Evolutionary conservation across 2,329 filamentous ascomycete species (phyloP).

Genomic region (Colletotrichum tamarilloi): DNA sequence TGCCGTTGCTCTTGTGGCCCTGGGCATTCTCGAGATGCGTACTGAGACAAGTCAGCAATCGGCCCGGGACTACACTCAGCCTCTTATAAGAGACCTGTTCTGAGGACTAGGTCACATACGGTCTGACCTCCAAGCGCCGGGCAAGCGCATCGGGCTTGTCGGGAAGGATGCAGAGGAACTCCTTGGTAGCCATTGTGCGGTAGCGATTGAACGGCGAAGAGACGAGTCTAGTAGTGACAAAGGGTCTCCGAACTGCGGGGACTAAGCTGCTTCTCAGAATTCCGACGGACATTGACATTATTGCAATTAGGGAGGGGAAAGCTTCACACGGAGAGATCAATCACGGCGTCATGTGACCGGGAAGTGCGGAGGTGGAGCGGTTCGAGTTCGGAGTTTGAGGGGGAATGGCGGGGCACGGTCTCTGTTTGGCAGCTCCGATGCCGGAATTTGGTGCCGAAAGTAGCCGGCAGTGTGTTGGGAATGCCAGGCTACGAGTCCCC

Average conservation of each 20-base stretch:
- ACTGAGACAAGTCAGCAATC: neutral
- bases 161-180: slow-evolving; percentile 35
- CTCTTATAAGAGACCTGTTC: neutral
- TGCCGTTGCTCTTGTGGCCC: slow-evolving; percentile 35
- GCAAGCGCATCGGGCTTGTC: slow-evolving; percentile 32
- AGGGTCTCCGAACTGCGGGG: slow-evolving; percentile 13
- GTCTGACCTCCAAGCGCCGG: slow-evolving; percentile 19
- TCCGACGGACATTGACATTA: slow-evolving; percentile 25
- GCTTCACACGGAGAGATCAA: neutral
- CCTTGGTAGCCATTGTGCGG: slow-evolving; percentile 32
- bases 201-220: slow-evolving; percentile 4
- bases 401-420: neutral
- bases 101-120: neutral
- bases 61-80: neutral
- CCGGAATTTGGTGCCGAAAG: slow-evolving; percentile 8
- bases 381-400: neutral
- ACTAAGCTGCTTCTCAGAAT: slow-evolving; percentile 10
- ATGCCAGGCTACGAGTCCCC: too few relatives aligned
- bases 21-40: slow-evolving; percentile 32
- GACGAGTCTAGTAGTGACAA: neutral
- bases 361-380: neutral
- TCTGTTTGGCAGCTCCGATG: slow-evolving; percentile 6
- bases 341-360: slow-evolving; percentile 7
- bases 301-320: neutral
- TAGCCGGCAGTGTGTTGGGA: neutral